Base-by-base conservation (phyloP, 495 filamentous ascomycete genomes). In the Penicillium nucicola region DNA sequence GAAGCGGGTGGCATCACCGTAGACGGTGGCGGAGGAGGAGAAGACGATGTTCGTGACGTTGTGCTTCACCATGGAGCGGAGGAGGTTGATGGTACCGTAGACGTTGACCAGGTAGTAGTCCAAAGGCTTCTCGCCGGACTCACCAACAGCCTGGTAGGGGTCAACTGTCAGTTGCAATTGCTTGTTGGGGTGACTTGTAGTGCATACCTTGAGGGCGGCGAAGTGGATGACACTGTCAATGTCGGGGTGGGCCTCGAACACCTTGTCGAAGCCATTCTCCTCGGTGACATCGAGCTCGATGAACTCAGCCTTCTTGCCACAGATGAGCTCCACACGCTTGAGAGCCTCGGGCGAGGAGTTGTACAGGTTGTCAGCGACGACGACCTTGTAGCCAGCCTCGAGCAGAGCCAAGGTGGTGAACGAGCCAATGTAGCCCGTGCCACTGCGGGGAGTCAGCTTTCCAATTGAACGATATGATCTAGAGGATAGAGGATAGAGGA, bases 171-270 rank as follows among this genome's bases (percentile, higher is more conserved):
- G 19, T n/a, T 23, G 11, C 10, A 3, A 14, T 52, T 1, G 13
- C 10, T 2, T 22, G n/a, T 53, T 15, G 8, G 2, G 37, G 10
- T 39, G 3, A 31, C 19, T 52, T n/a, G 12, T 7, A 39, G 12
- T 40, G 63, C 80, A 52, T 71, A 89, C 91, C 88, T 98, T 98
- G 56, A 98, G 80, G 14, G 93, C 93, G 40, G 93, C 95, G 67
- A 98, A 98, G 76, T 98, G 93, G 52, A 98, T 97, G 41, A 97
- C 93, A 67, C 88, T 95, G 79, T 96, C 90, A 65, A 98, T 96
- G 58, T 90, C 85, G 23, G 90, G 89, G 72, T 97, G 88, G 42
- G 85, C 88, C 53, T 81, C 77, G 67, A 98, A 97, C 53, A 97
- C 87, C 64, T 85, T 83, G 74, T 96, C 89, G 50, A 97, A 83